These are phyloP conservation scores for Leccinum huronense DNA, from an alignment of 1,284 basidiomycete species.

Conservation along the genomic window DNA sequence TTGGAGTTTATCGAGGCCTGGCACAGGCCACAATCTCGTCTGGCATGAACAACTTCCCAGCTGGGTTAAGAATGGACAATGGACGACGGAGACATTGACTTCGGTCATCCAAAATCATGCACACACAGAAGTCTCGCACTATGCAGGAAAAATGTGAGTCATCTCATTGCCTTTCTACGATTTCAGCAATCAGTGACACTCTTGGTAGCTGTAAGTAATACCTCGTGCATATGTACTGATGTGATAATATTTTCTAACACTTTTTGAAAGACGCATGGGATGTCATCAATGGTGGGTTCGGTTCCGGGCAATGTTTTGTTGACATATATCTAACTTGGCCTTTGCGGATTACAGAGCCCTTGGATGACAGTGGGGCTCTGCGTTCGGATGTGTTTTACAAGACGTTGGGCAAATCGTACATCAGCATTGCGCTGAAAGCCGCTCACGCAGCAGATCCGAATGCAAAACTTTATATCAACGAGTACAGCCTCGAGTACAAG, in stretches of 20 bases:
- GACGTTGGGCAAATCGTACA: constrained; percentile 17
- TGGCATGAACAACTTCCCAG: constrained; percentile 21
- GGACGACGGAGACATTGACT: constrained; percentile 19
- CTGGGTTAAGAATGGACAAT: constrained; percentile 23
- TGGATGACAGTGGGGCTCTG: constrained; percentile 21
- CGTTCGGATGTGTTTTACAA: constrained; percentile 19
- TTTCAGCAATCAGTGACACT: not conserved
- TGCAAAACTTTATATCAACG: constrained; percentile 25
- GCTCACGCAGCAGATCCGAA: constrained; percentile 21
- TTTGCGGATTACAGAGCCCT: constrained; percentile 14
- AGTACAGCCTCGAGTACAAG: constrained; percentile 20
- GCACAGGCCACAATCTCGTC: constrained; percentile 24
- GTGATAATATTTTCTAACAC: not conserved
- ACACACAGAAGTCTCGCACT: constrained; percentile 19
- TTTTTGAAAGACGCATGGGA: constrained; percentile 23
- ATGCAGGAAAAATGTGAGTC: constrained; percentile 17
- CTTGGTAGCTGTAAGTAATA: constrained; percentile 18
- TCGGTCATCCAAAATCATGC: constrained; percentile 23
- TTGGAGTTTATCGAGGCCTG: not conserved
- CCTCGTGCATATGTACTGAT: not conserved
- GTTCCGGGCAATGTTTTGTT: not conserved
- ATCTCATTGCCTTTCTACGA: not conserved
- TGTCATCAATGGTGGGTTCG: constrained; percentile 22
- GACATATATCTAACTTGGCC: not conserved
- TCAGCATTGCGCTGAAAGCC: constrained; percentile 17